Conservation (phyloP, 2,329 filamentous ascomycete species). For the Hypoxylon sp. region DNA sequence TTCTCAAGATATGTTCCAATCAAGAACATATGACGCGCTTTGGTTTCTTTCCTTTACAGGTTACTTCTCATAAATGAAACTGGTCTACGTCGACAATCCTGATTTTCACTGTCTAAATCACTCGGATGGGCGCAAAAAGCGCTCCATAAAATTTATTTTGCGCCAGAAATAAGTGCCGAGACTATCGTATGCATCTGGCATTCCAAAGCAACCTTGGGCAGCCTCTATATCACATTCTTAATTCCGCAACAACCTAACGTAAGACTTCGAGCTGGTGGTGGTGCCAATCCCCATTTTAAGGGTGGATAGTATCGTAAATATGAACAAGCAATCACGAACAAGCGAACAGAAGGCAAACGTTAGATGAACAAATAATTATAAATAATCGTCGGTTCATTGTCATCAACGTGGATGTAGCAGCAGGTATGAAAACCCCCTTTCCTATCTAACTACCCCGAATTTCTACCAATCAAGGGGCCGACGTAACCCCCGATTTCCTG, state of each 20-base stretch:
- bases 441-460: too few species aligned
- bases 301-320: background rate
- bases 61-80: too few species aligned
- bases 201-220: background rate
- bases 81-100: too few species aligned
- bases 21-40: too few species aligned
- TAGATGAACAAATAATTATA: conserved; percentile 5
- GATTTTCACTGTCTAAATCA: too few species aligned
- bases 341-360: background rate
- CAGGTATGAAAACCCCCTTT: conserved; percentile 18
- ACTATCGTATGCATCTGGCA: background rate
- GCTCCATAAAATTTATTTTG: too few species aligned
- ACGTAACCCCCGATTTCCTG: conserved; percentile 8
- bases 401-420: conserved; percentile 11
- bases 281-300: conserved; percentile 1
- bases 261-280: conserved; percentile 11
- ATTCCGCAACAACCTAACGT: conserved; percentile 14
- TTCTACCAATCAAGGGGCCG: conserved; percentile 33
- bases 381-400: too few species aligned
- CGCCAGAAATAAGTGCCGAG: background rate
- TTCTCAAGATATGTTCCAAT: too few species aligned
- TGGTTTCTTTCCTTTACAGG: too few species aligned
- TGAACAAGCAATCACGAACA: too few species aligned
- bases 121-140: too few species aligned
- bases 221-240: background rate